Evolutionary conservation across 345 rosid genomes (phyloP), one percentile per base, ranked within the genome.

Genomic region (Euclidium syriacum): DNA sequence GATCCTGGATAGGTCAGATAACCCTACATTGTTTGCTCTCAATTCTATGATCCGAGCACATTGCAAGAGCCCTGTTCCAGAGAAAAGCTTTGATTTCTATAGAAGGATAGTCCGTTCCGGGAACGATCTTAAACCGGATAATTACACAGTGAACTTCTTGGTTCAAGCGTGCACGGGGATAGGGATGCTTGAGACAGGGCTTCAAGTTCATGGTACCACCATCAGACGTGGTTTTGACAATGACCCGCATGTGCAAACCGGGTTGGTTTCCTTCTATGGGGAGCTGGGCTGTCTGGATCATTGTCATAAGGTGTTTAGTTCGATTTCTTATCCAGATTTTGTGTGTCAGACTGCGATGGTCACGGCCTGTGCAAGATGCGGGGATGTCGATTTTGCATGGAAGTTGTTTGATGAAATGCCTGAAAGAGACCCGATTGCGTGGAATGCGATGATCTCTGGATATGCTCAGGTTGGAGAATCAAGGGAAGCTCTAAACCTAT

Each of bases 381-480:
- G 86, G 29, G 77, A 83, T 18, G 67, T 85, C 1, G 68, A 0
- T 26, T 60, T 73, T 23, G 87, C 89, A 0, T 53, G 78, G 40
- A 39, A 75, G 40, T 39, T 83, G 78, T 86, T 86, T 64, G 85
- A 86, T 57, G 53, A 40, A 52, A 86, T 86, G 89, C 81, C 75
- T 1, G 75, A 78, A 2, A 80, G 77, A 38, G 89, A 83, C 17
- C 70, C 75, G 0, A 25, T 83, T 44, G 67, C 89, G 0, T 83
- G 88, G 88, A 81, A 76, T 41, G 87, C 89, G 0, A 81, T 86
- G 82, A 72, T 86, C 63, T 63, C 85, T 1, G 87, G 84, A 9
- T 80, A 80, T 42, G 58, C 77, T 10, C 87, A 80, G 62, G 68
- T 79, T 22, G 86, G 88, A 35, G 62, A 75, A 1, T 30, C 85